Conservation (phyloP, 75 land plant genomes). For the Sequoiadendron giganteum region DNA sequence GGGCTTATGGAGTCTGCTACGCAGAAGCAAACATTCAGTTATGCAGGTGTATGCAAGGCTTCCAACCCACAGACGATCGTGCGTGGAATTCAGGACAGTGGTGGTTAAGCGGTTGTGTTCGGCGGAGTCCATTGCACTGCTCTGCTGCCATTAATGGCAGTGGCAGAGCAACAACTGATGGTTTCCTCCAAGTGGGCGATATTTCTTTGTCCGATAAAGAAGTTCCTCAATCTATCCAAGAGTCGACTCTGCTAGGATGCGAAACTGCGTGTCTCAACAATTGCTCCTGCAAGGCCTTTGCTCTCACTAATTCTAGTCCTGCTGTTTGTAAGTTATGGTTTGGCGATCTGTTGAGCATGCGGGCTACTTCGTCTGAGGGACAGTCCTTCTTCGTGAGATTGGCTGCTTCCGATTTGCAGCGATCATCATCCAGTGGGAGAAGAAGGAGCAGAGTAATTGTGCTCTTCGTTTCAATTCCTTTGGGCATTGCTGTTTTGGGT, state of each 20-base stretch:
- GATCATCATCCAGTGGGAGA: background rate
- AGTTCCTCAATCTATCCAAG: background rate
- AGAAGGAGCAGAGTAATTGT: background rate
- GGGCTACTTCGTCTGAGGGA: background rate
- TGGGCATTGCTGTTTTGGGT: background rate
- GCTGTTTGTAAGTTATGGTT: background rate
- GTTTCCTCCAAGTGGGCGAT: background rate
- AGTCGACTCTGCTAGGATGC: background rate
- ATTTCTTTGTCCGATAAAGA: background rate
- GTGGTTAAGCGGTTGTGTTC: background rate
- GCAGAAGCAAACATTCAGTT: background rate
- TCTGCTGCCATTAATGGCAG: background rate
- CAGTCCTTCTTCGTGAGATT: background rate
- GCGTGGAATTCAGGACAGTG: background rate
- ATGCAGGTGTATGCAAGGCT: background rate
- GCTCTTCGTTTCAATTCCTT: background rate
- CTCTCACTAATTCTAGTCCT: background rate
- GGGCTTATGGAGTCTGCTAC: background rate
- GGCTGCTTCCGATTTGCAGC: background rate
- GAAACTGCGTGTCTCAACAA: background rate
- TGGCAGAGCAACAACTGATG: background rate
- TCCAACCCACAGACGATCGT: background rate
- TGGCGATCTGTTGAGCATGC: background rate
- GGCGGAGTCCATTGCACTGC: background rate
- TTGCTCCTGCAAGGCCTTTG: background rate